Evolutionary conservation across 345 rosid species (phyloP).

Genomic region (Eucalyptus curtisii): DNA sequence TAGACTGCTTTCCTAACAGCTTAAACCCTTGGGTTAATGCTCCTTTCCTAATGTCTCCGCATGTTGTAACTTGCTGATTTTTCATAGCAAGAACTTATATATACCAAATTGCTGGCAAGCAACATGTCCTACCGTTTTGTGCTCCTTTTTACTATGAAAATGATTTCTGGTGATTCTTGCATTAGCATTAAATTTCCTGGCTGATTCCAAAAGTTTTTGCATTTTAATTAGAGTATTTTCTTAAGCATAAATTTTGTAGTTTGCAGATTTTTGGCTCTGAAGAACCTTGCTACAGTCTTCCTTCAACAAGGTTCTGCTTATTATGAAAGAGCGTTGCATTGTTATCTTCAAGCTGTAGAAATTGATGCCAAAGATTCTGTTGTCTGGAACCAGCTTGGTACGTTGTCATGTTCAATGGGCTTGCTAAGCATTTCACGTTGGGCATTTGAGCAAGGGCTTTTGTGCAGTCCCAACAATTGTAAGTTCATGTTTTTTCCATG

Average conservation of each 20-base stretch:
- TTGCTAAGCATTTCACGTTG: slow-evolving; percentile 78
- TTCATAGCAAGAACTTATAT: neutral
- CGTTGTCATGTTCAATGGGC: slow-evolving; percentile 96
- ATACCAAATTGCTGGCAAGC: neutral
- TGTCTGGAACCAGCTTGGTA: slow-evolving; percentile 96
- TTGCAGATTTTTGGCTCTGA: slow-evolving; percentile 85
- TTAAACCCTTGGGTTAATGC: neutral
- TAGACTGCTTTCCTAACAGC: neutral
- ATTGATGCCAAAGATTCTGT: slow-evolving; percentile 94
- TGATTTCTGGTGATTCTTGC: neutral
- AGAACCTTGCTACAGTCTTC: slow-evolving; percentile 84
- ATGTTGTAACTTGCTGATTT: neutral
- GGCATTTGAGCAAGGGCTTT: slow-evolving; percentile 99
- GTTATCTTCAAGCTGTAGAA: slow-evolving; percentile 98
- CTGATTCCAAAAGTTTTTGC: neutral
- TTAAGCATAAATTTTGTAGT: neutral
- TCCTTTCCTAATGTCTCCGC: neutral
- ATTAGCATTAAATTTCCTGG: neutral
- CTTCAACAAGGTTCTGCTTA: slow-evolving; percentile 82
- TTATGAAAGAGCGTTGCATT: slow-evolving; percentile 73
- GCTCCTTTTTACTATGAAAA: neutral
- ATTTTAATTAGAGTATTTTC: neutral
- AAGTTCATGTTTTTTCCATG: slow-evolving; percentile 1
- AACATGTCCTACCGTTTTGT: neutral
- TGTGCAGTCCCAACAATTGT: slow-evolving; percentile 98